Base-by-base conservation (phyloP, 768 basidiomycete species). In the Tylopilus vinaceipallidus region DNA sequence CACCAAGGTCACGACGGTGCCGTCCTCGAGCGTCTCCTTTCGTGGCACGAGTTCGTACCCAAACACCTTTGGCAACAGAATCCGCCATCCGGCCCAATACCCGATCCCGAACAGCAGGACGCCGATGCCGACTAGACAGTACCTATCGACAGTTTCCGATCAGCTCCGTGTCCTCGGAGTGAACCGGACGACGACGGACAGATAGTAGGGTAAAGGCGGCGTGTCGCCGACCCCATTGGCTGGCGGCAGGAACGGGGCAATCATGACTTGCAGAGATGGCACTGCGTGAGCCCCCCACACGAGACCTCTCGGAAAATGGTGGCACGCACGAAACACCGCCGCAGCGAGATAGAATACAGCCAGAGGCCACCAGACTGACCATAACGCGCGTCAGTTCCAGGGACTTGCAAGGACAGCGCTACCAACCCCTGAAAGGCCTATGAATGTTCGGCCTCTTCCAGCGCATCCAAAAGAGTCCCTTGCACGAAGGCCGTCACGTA, bases 141-240 rank as follows among this genome's bases (percentile, higher is more conserved):
- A 81, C 53, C 76, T 78, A 24, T 44, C 16, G 34, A 29, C 27
- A 29, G n/a, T 41, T 46, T 38, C 3, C 10, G 26, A 9, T 11
- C 19, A 20, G 1, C 11, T 42, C 11, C 20, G 17, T 11, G 6
- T n/a, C 14, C 27, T 20, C 29, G 17, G 13, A 19, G 6, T 3
- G 3, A 23, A 82, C 63, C n/a, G n/a, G n/a, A n/a, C n/a, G n/a
- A 5, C 11, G 20, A 51, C 56, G 10, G 50, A 76, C 74, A 81
- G 57, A 59, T 82, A 83, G 50, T 83, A 82, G 3, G 82, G 80
- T 30, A 83, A 57, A 12, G 82, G 79, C 10, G 80, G 80, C 0
- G 81, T 81, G 53, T 84, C 81, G 11, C 82, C 82, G 1, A 78
- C 71, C 13, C 74, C 71, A 51, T 78, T 78, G 0, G 78, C 69